Base-by-base conservation (phyloP, 1,284 basidiomycete genomes). In the Marasmius sp. region DNA sequence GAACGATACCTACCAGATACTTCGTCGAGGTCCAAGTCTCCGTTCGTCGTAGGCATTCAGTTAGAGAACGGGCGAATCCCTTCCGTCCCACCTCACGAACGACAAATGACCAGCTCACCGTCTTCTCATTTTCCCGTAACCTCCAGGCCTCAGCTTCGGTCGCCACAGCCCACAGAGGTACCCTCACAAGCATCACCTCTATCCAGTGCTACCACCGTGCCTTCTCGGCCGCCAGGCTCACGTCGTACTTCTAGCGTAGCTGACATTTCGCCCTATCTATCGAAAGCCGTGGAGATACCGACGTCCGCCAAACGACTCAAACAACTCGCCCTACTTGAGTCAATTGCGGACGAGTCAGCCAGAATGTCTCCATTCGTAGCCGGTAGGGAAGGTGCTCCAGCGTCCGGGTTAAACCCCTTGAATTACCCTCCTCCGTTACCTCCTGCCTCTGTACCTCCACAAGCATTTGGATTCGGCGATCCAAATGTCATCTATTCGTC, bases 261-360 rank as follows among this genome's bases (percentile, higher is more conserved):
- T 7, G 85, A 87, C 66, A 84, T 88, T 59, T 88, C 86, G 6
- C 87, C 88, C 0, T 89, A 89, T 70, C 74, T 89, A 54, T 77
- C 83, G 9, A 79, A 80, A 54, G 72, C 81, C 16, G 68, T 74
- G 22, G 81, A 80, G 63, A 74, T 82, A 1, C 82, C 82, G 14
- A 76, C 79, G 7, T 85, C 85, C 39, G 81, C 84, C 20, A 88
- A 86, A 70, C 82, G 81, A 64, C 72, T 90, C 71, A 87, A 85
- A 68, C 90, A 92, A 66, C 77, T 92, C 41, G 87, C 90, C 1
- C 76, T 93, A 63, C 76, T 93, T n/a, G 90, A 93, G 70, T 80
- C 82, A 18, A 84, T 92, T 45, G 89, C 84, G 1, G 85, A 87
- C 65, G 89, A 92, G 70, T 88, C 89, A 2, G 86, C 85, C 8